Percentiles rank a stretch among this genome's conserved stretches.
These are phyloP conservation scores for Ensete ventricosum DNA, from an alignment of 176 grass and related monocot genomes.

Conservation along the genomic window DNA sequence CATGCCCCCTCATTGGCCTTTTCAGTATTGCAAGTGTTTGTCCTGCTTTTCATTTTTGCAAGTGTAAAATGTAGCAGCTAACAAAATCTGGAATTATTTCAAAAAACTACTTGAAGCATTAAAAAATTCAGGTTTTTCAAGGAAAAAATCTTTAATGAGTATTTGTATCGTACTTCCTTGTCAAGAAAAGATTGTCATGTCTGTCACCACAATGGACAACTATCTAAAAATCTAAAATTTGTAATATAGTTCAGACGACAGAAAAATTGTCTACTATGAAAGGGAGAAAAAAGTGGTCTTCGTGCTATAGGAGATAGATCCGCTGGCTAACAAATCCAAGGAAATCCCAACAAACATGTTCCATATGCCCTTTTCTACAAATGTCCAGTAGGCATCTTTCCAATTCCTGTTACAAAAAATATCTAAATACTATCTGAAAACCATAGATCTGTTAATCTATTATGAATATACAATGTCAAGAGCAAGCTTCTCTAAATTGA, in stretches of 20 bases:
- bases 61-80: neutral
- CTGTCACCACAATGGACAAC: neutral
- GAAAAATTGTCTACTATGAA: too few species aligned
- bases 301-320: too few species aligned
- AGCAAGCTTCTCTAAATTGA: neutral
- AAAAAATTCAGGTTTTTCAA: too few species aligned
- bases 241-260: too few species aligned
- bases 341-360: neutral
- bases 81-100: neutral
- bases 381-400: neutral
- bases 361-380: too few species aligned
- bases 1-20: slow-evolving; percentile 82
- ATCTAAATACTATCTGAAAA: neutral
- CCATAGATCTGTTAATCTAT: neutral
- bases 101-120: neutral
- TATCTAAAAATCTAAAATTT: neutral
- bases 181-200: neutral
- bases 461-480: neutral
- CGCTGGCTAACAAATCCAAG: neutral
- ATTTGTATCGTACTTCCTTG: neutral
- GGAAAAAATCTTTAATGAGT: neutral
- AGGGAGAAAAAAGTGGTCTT: too few species aligned
- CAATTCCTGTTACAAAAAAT: neutral
- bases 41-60: slow-evolving; percentile 33
- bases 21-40: slow-evolving; percentile 56